Evolutionary conservation across 176 grass and related monocot species (phyloP).

Genomic region (Bromus sterilis): DNA sequence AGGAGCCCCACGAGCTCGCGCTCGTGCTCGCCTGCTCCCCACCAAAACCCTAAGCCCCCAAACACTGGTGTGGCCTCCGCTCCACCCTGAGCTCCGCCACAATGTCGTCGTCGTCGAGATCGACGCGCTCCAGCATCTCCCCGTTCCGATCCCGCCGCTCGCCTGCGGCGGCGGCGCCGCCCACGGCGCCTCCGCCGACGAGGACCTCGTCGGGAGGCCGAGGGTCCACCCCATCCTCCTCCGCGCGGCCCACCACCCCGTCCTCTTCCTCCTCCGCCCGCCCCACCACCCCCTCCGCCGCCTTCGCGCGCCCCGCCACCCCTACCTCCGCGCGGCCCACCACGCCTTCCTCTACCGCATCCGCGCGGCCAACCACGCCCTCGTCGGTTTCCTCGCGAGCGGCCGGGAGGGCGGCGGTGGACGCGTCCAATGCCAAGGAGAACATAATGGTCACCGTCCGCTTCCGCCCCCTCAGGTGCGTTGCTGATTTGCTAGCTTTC

Average conservation of each 20-base stretch:
- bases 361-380: constrained; percentile 39
- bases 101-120: constrained; percentile 87
- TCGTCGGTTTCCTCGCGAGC: constrained; percentile 39
- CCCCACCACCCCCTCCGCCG: constrained; percentile 35
- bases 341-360: constrained; percentile 37
- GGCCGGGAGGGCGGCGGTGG: constrained; percentile 19
- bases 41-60: constrained; percentile 44
- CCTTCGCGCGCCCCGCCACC: constrained; percentile 48
- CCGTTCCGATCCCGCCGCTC: constrained; percentile 85
- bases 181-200: constrained; percentile 23
- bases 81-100: background rate
- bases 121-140: constrained; percentile 80
- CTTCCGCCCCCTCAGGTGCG: constrained; percentile 89
- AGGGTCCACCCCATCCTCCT: constrained; percentile 30
- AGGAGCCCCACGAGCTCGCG: constrained; percentile 17
- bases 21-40: background rate
- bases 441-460: constrained; percentile 95
- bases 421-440: constrained; percentile 84
- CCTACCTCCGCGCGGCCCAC: constrained; percentile 36
- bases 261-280: constrained; percentile 37
- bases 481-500: background rate
- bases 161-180: constrained; percentile 1
- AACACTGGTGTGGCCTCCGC: background rate
- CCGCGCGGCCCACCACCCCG: constrained; percentile 47
- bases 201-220: constrained; percentile 38